Percentiles rank a stretch among this genome's conserved stretches.
phyloP scores from a whole-genome alignment of 73 alveolate genomes.

The Tetrahymena elliotti region DNA sequence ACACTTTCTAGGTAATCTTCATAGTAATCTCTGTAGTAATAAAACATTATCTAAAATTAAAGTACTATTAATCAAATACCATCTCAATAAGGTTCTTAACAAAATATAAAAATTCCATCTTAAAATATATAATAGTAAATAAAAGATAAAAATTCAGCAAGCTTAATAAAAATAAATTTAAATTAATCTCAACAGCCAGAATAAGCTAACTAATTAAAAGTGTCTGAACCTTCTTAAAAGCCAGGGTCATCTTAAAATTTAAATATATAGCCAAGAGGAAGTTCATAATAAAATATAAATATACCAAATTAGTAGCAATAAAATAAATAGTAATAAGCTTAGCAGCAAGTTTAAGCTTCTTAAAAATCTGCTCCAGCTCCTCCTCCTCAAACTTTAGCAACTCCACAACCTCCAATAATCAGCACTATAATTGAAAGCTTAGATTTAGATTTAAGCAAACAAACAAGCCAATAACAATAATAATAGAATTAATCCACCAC shows the following conservation, averaged over 20 bases:
- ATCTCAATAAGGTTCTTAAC: not conserved
- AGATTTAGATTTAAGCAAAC: not conserved
- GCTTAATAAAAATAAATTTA: not conserved
- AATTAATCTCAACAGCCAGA: not conserved
- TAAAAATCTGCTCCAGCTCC: not conserved
- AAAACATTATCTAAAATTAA: not conserved
- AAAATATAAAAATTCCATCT: not conserved
- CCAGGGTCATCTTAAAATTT: not conserved
- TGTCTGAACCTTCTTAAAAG: not conserved
- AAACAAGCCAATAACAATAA: not conserved
- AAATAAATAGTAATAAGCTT: not conserved
- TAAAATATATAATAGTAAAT: no score
- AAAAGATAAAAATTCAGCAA: not conserved
- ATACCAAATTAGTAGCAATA: not conserved
- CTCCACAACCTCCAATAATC: not conserved
- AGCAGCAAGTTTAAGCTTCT: not conserved
- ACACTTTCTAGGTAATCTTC: not conserved
- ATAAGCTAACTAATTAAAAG: not conserved
- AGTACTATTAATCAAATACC: not conserved
- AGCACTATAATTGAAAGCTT: not conserved
- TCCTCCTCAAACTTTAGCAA: not conserved
- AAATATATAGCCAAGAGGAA: not conserved
- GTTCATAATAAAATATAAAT: not conserved
- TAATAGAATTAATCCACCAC: not conserved
- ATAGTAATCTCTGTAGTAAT: not conserved